These are phyloP conservation scores for Ogataea polymorpha DNA, from an alignment of 805 yeast species.

Conservation along the genomic window DNA sequence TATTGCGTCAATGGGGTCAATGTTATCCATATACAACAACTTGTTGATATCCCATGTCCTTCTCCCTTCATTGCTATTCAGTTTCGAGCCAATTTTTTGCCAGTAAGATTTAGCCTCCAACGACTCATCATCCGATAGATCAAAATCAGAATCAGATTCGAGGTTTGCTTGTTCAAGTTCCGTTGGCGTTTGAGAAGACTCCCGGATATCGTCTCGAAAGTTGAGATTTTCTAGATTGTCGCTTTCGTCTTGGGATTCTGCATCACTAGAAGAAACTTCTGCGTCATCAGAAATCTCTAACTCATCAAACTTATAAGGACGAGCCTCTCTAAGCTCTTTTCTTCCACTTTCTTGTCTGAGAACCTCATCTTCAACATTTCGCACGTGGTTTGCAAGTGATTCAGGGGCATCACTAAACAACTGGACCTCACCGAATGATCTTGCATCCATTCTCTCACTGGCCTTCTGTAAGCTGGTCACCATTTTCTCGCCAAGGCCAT, in stretches of 20 bases:
- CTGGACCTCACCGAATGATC: constrained; percentile 63
- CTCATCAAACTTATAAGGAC: neutral
- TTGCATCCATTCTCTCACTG: constrained; percentile 46
- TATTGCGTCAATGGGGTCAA: constrained; percentile 70
- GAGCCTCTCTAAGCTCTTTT: constrained; percentile 51
- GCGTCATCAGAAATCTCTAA: neutral
- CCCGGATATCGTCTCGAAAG: no score
- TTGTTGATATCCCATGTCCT: constrained; percentile 78
- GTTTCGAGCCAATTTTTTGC: constrained; percentile 54
- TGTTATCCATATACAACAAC: constrained; percentile 72
- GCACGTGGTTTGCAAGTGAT: constrained; percentile 37
- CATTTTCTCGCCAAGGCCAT: constrained; percentile 82
- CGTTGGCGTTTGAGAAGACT: neutral
- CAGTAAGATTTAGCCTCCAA: constrained; percentile 36
- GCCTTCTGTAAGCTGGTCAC: constrained; percentile 80
- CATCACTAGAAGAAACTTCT: no score
- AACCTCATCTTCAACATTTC: constrained; percentile 36
- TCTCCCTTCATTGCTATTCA: constrained; percentile 49
- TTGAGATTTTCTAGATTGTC: no score
- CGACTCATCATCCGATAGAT: constrained; percentile 36
- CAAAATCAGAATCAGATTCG: constrained; percentile 54
- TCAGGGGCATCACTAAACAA: constrained; percentile 54
- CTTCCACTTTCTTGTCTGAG: constrained; percentile 55
- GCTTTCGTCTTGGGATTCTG: no score
- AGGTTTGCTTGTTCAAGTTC: constrained; percentile 28